These are phyloP conservation scores for Trametes polyzona DNA, from an alignment of 1,284 basidiomycete species.

Conservation along the genomic window DNA sequence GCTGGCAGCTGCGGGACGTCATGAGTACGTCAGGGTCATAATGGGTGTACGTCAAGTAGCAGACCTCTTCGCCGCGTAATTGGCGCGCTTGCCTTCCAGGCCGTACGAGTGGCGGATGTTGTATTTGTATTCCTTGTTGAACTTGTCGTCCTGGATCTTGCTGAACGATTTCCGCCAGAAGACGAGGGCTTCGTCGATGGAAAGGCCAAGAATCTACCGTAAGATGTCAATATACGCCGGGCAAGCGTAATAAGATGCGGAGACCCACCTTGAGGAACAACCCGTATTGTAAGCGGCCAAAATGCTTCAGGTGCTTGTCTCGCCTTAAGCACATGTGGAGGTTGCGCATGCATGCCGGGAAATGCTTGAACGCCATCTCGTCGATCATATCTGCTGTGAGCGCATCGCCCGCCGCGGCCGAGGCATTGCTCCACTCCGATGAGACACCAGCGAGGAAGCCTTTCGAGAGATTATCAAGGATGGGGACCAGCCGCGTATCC, in stretches of 20 bases:
- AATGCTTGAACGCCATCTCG: constrained; percentile 85
- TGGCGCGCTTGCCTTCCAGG: constrained; percentile 91
- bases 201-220: constrained; percentile 84
- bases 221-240: constrained; percentile 7
- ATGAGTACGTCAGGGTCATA: constrained; percentile 18
- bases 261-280: constrained; percentile 90
- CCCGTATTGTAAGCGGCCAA: constrained; percentile 90
- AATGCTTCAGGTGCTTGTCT: constrained; percentile 92
- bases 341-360: constrained; percentile 95
- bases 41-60: constrained; percentile 19
- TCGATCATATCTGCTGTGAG: constrained; percentile 96
- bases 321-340: constrained; percentile 80
- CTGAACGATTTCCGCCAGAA: constrained; percentile 95
- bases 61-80: constrained; percentile 92
- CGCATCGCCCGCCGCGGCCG: constrained; percentile 58
- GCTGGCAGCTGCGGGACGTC: constrained; percentile 72
- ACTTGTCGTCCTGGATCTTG: constrained; percentile 89
- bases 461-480: constrained; percentile 92
- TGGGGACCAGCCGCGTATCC: constrained; percentile 89
- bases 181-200: constrained; percentile 91
- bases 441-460: constrained; percentile 93
- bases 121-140: constrained; percentile 98
- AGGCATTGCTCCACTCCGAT: constrained; percentile 74
- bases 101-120: constrained; percentile 98
- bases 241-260: too few species aligned